Evolutionary conservation across 495 filamentous ascomycete species (phyloP).

Genomic region (Penicillium antarcticum): DNA sequence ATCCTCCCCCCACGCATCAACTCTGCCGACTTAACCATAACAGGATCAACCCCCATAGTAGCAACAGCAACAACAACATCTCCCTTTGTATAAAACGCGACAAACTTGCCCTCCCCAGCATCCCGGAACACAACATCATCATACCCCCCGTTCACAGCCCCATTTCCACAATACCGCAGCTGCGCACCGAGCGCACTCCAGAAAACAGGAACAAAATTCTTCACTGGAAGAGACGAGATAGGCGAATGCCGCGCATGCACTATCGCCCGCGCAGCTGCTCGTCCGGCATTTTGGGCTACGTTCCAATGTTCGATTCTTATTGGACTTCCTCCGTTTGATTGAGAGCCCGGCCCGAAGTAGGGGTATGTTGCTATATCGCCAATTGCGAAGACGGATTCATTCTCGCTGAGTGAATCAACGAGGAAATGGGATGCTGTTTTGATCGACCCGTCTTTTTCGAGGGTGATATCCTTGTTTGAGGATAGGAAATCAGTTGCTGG

Average conservation of each 20-base stretch:
- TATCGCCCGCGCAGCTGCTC: slow-evolving; percentile 72
- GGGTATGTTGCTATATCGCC: slow-evolving; percentile 96
- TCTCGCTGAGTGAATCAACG: slow-evolving; percentile 54
- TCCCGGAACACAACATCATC: slow-evolving; percentile 77
- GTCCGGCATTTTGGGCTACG: slow-evolving; percentile 90
- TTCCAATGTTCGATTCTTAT: slow-evolving; percentile 96
- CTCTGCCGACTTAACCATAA: slow-evolving; percentile 78
- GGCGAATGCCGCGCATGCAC: slow-evolving; percentile 39
- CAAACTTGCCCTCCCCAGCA: slow-evolving; percentile 77
- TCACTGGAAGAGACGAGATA: slow-evolving; percentile 46
- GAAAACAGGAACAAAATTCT: slow-evolving; percentile 87
- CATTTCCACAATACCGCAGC: slow-evolving; percentile 88
- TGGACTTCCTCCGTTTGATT: slow-evolving; percentile 40
- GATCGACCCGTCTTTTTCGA: slow-evolving; percentile 79
- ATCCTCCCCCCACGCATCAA: slow-evolving; percentile 81
- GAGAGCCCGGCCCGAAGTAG: slow-evolving; percentile 83
- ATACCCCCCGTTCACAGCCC: slow-evolving; percentile 68
- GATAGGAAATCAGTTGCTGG: slow-evolving; percentile 86
- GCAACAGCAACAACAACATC: slow-evolving; percentile 90
- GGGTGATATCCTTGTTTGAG: slow-evolving; percentile 59
- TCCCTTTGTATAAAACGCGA: slow-evolving; percentile 83
- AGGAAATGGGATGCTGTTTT: slow-evolving; percentile 73
- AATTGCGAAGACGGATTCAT: slow-evolving; percentile 80
- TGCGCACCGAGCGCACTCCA: slow-evolving; percentile 92
- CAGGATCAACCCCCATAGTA: slow-evolving; percentile 84